Conservation (phyloP, 805 yeast species). For the Trichomonascus vanleenenianus region DNA sequence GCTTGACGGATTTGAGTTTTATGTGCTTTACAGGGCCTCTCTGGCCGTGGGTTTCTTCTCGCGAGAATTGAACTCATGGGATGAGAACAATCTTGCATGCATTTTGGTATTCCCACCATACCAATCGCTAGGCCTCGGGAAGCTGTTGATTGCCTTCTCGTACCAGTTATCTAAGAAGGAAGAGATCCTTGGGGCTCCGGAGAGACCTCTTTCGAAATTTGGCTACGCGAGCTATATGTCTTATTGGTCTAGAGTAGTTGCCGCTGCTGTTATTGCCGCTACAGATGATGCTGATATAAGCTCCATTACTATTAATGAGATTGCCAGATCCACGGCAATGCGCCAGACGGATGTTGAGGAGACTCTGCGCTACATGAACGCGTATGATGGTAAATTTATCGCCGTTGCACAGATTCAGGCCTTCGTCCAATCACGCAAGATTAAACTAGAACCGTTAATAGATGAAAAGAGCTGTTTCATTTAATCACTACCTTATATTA, state of each 20-base stretch:
- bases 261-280: slow-evolving; percentile 19
- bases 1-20: slow-evolving; percentile 74
- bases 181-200: slow-evolving; percentile 75
- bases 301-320: slow-evolving; percentile 19
- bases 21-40: slow-evolving; percentile 31
- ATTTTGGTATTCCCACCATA: slow-evolving; percentile 88
- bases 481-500: no score
- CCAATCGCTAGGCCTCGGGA: slow-evolving; percentile 72
- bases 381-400: slow-evolving; percentile 11
- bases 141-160: slow-evolving; percentile 73
- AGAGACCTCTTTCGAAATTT: slow-evolving; percentile 76
- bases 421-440: neutral
- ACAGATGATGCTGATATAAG: slow-evolving; percentile 3
- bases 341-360: slow-evolving; percentile 27
- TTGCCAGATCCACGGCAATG: slow-evolving; percentile 29
- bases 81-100: slow-evolving; percentile 82
- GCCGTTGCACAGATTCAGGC: neutral
- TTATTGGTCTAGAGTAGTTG: slow-evolving; percentile 62
- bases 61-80: slow-evolving; percentile 70
- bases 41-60: slow-evolving; percentile 75
- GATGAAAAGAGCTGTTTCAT: slow-evolving; percentile 2
- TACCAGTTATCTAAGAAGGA: slow-evolving; percentile 65
- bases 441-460: neutral
- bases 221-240: slow-evolving; percentile 66
- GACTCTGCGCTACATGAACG: slow-evolving; percentile 26